Conservation (phyloP, 108 stramenopile species). For the Bacterosira constricta region DNA sequence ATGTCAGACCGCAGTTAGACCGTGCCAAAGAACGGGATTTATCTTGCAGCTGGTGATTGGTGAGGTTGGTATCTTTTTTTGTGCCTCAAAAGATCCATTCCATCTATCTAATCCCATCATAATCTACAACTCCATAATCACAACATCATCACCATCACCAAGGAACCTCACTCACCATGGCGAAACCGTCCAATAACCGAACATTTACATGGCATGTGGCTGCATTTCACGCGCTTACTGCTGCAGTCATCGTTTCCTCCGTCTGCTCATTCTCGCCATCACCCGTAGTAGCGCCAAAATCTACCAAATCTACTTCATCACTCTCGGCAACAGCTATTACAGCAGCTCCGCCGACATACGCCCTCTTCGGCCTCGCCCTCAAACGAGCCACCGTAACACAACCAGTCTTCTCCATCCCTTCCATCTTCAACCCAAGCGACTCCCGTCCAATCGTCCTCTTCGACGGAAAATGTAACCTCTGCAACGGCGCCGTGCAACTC, state of each 20-base stretch:
- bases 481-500: slow-evolving; percentile 67
- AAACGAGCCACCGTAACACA: background rate
- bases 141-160: too few species aligned
- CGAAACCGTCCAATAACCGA: too few species aligned
- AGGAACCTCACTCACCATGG: too few species aligned
- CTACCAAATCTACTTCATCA: background rate
- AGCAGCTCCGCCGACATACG: background rate
- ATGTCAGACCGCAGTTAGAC: too few species aligned
- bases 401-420: slow-evolving; percentile 30
- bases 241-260: background rate
- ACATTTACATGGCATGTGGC: too few species aligned
- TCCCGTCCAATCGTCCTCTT: slow-evolving; percentile 70
- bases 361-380: background rate
- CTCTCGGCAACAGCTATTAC: background rate
- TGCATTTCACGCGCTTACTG: too few species aligned
- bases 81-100: too few species aligned
- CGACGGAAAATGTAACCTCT: slow-evolving; percentile 77
- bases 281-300: background rate
- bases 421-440: slow-evolving; percentile 37
- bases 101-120: too few species aligned
- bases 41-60: too few species aligned
- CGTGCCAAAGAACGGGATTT: too few species aligned
- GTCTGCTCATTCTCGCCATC: background rate
- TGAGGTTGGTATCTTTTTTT: too few species aligned
- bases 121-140: too few species aligned